Percentiles rank a stretch among this genome's conserved stretches.
These are phyloP conservation scores for Calocybe gangraenosa DNA, from an alignment of 768 basidiomycete species.

Conservation along the genomic window DNA sequence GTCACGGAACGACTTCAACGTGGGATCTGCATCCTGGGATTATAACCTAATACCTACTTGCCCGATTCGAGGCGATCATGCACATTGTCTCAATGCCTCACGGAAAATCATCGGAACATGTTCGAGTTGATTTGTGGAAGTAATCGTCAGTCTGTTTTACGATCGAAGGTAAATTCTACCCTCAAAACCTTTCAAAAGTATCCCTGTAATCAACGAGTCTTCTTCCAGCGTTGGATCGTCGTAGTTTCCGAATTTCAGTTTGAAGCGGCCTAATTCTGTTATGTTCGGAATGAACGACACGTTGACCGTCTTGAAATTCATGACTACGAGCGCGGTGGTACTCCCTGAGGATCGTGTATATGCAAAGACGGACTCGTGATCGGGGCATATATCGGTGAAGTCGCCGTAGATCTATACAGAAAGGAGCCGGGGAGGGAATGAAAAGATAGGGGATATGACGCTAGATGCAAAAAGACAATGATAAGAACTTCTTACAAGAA, in stretches of 20 bases:
- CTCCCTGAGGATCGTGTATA: conserved; percentile 40
- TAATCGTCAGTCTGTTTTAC: no score
- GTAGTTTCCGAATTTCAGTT: conserved; percentile 28
- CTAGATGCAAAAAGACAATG: not conserved
- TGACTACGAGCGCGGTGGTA: conserved; percentile 35
- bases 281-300: conserved; percentile 8
- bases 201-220: conserved; percentile 1
- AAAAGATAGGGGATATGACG: not conserved
- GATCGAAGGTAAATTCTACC: conserved; percentile 26
- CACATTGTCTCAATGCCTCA: no score
- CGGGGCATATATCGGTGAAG: conserved; percentile 44
- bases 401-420: conserved; percentile 53
- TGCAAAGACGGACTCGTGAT: conserved; percentile 49
- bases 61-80: no score
- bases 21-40: no score
- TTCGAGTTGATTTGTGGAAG: no score
- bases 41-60: no score
- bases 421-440: no score
- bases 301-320: conserved; percentile 41
- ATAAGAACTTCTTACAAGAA: conserved; percentile 36
- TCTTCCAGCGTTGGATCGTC: not conserved
- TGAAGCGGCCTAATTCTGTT: conserved; percentile 12
- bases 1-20: no score
- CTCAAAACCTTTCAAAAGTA: conserved; percentile 29
- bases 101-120: no score